Conservation (phyloP, 2,329 filamentous ascomycete genomes). For the Aspergillus udagawae region DNA sequence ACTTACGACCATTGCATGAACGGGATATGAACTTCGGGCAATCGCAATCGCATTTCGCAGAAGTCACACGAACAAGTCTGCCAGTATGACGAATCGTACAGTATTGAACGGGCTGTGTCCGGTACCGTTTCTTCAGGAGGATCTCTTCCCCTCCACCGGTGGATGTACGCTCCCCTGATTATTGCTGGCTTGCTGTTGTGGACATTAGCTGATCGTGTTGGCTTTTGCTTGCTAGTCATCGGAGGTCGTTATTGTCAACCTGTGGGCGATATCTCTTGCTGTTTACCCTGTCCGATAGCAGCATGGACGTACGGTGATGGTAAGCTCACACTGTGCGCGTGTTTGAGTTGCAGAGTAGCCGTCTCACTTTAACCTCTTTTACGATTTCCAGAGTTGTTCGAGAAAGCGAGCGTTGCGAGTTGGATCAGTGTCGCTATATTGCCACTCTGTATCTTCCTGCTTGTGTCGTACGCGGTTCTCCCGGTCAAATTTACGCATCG, state of each 20-base stretch:
- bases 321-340: constrained; percentile 23
- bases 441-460: constrained; percentile 67
- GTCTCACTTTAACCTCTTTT: no score
- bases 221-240: constrained; percentile 45
- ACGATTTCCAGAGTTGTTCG: constrained; percentile 35
- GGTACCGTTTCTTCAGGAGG: constrained; percentile 64
- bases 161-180: constrained; percentile 57
- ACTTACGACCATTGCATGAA: background rate
- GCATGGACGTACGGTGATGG: constrained; percentile 66
- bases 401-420: constrained; percentile 64
- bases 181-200: background rate
- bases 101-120: constrained; percentile 53
- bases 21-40: constrained; percentile 13
- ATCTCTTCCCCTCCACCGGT: constrained; percentile 54
- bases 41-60: constrained; percentile 7
- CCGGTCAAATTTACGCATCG: constrained; percentile 85
- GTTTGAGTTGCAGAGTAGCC: background rate
- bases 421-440: constrained; percentile 77
- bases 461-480: constrained; percentile 74
- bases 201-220: constrained; percentile 17
- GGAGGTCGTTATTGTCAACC: constrained; percentile 58
- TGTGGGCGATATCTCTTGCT: constrained; percentile 61
- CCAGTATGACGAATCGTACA: constrained; percentile 20
- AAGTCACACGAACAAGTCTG: background rate
- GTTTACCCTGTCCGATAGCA: constrained; percentile 82